Percentiles rank a stretch among this genome's conserved stretches.
Conservation (phyloP, 2,329 filamentous ascomycete species). For the Fusarium redolens region DNA sequence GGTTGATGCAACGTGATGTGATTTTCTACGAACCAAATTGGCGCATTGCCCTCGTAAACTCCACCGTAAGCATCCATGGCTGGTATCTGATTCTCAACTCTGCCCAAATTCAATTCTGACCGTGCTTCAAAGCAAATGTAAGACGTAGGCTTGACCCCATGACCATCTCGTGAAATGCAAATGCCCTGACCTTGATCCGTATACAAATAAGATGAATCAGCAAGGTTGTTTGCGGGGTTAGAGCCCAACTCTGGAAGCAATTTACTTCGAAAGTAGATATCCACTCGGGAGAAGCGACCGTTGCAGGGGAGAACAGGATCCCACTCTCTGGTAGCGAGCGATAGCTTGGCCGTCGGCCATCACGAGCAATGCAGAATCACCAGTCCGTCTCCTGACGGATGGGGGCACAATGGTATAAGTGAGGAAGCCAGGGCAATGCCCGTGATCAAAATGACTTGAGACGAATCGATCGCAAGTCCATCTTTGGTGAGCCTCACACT, state of each 20-base stretch:
- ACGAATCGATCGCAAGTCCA: slow-evolving; percentile 4
- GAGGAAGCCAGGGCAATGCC: slow-evolving; percentile 6
- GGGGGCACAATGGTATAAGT: slow-evolving; percentile 12
- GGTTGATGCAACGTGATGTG: slow-evolving; percentile 29
- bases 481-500: slow-evolving; percentile 19
- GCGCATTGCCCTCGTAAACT: slow-evolving; percentile 19
- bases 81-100: not conserved
- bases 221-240: slow-evolving; percentile 35
- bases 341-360: slow-evolving; percentile 11
- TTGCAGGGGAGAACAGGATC: slow-evolving; percentile 27
- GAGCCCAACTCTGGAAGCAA: slow-evolving; percentile 26
- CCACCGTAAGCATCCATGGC: slow-evolving; percentile 16
- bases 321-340: slow-evolving; percentile 25
- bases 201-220: slow-evolving; percentile 28
- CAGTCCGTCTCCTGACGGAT: slow-evolving; percentile 25
- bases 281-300: slow-evolving; percentile 21
- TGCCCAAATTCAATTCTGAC: not conserved
- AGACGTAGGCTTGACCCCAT: slow-evolving; percentile 18
- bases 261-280: slow-evolving; percentile 25
- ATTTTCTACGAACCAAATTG: slow-evolving; percentile 21
- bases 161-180: slow-evolving; percentile 12
- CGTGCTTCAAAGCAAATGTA: slow-evolving; percentile 1
- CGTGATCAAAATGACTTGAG: slow-evolving; percentile 25
- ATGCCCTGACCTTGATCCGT: slow-evolving; percentile 19
- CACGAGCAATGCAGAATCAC: slow-evolving; percentile 20